Evolutionary conservation across 129 eudicot genomes (phyloP), one percentile per base, ranked within the genome.

Genomic region (Apium graveolens): DNA sequence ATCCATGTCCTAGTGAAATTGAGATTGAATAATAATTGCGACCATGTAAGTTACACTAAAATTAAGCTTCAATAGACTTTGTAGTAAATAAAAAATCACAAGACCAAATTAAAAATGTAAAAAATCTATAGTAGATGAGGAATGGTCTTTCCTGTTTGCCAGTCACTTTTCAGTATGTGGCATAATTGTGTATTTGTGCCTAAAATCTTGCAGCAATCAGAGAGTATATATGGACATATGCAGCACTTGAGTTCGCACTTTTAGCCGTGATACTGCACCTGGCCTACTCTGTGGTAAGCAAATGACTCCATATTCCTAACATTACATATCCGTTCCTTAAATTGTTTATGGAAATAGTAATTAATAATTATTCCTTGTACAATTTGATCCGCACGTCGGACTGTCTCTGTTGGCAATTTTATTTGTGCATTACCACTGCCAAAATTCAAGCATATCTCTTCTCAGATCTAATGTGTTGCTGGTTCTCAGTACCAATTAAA

Each of bases 241-340:
- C 98, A 18, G 96, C 97, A 82, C 92, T 95, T 39, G 96, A 95
- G 84, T 95, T 91, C 81, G 98, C 90, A 35, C 90, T 95, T 51
- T 85, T 88, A 44, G 97, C 97, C 70, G 68, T 90, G 76, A 75
- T 83, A 77, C 88, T 95, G 83, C 89, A 92, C 77, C 43, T 95
- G 53, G 84, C 90, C 75, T 91, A 88, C 76, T 82, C 91, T 37
- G 55, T 89, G 90, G 97, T 95, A 66, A 88, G 96, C 81, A 43
- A 43, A 24, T 71, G 41, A 57, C 32, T n/a, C 65, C 65, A n/a
- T 57, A 57, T 57, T 24, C 27, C 32, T 57, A 21, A n/a, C 11
- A 57, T 2, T 57, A 57, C 32, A 9, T 16, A 57, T 57, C 5
- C 9, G 26, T 57, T n/a, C 14, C 32, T 57, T 8, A 7, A 57